Conservation (phyloP, 441 rosid species). For the Adansonia rubrostipa region DNA sequence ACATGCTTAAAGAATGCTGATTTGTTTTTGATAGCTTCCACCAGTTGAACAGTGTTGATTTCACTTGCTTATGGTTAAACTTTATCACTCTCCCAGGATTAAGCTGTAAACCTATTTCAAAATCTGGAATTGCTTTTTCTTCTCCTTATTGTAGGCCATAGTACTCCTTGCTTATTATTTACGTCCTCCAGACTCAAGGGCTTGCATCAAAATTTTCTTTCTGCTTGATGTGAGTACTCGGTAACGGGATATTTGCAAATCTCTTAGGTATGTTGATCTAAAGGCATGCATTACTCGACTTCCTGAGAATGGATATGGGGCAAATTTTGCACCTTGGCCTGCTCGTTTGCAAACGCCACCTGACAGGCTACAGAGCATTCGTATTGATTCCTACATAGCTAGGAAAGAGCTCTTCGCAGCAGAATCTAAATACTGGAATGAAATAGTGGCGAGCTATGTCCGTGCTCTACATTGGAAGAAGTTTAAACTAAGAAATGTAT, state of each 20-base stretch:
- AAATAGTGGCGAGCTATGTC: constrained; percentile 71
- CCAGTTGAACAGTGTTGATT: not conserved
- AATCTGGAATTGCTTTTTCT: constrained; percentile 11
- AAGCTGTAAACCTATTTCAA: not conserved
- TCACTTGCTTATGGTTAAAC: not conserved
- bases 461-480: constrained; percentile 81
- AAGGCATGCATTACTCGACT: constrained; percentile 84
- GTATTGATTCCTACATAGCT: constrained; percentile 82
- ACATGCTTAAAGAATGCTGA: not conserved
- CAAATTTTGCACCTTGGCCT: constrained; percentile 80
- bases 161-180: constrained; percentile 12
- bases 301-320: constrained; percentile 87
- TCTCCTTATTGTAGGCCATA: constrained; percentile 22
- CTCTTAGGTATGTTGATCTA: constrained; percentile 78
- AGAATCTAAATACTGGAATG: constrained; percentile 88
- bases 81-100: not conserved
- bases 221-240: constrained; percentile 25
- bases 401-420: constrained; percentile 92
- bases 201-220: constrained; percentile 11
- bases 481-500: constrained; percentile 77
- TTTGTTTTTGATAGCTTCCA: constrained; percentile 5
- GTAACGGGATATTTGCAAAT: constrained; percentile 7
- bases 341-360: constrained; percentile 86
- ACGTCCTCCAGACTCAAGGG: constrained; percentile 7
- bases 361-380: constrained; percentile 85